Base-by-base conservation (phyloP, 139 green algal species). In the Limnomonas spitsbergensis region DNA sequence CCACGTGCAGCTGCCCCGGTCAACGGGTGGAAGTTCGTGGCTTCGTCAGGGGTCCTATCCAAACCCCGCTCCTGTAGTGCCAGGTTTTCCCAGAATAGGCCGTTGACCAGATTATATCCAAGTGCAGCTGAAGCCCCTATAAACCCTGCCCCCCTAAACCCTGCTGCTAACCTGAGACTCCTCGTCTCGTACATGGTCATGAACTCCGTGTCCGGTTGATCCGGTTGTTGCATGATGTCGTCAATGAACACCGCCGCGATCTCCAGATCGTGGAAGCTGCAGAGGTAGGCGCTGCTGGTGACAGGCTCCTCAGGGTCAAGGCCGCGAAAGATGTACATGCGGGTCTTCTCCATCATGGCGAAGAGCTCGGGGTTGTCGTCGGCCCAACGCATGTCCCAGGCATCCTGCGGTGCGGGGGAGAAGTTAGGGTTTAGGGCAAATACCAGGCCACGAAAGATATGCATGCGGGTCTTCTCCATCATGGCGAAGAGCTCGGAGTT, bases 401-500 rank as follows among this genome's bases (percentile, higher is more conserved):
- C 68, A 32, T 74, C 68, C 61, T 72, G 29, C 26, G 61, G 24
- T 34, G 26, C 9, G 9, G 20, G 14, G 14, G 20, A 61, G 47
- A 61, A 20, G 14, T 61, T 61, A 61, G 47, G 47, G 47, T 61
- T 20, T 61, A 61, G 47, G 47, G 47, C 47, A 61, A 61, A 61
- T 61, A 14, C 14, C 47, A 84, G 38, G 2, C 78, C 79, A 77
- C 75, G 70, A 79, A 95, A 91, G 26, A 95, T 89, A 76, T 93
- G 92, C 89, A 95, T 91, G 69, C 85, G 82, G 2, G 87, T 88
- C 88, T 95, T 95, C 84, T 95, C 91, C 92, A 94, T 93, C 53
- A 97, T 84, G 0, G 91, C 92, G 52, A 95, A 83, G 75, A 93
- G 82, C 77, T 92, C 83, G 14, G 90, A 88, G 81, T 94, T 88